Evolutionary conservation across 2,329 filamentous ascomycete species (phyloP).

Genomic region (Decorospora gaudefroyi): DNA sequence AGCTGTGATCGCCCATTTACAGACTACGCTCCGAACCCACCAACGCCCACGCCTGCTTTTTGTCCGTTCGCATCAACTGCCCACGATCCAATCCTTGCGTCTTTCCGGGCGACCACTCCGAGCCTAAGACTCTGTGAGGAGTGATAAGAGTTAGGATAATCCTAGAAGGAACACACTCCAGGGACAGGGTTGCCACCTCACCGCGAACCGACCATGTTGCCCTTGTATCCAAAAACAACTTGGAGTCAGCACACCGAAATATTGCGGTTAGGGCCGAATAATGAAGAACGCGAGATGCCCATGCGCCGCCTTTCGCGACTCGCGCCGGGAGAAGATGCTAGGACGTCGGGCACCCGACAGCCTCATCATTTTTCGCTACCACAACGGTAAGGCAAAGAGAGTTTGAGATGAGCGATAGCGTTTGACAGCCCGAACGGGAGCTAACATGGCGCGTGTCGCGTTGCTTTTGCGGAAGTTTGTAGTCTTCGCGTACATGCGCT

Average conservation of each 20-base stretch:
- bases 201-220: constrained; percentile 7
- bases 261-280: constrained; percentile 8
- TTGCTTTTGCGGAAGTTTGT: constrained; percentile 13
- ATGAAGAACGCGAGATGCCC: constrained; percentile 8
- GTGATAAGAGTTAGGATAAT: constrained; percentile 10
- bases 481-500: constrained; percentile 10
- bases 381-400: constrained; percentile 3
- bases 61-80: constrained; percentile 14
- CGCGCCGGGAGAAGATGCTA: constrained; percentile 1
- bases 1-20: constrained; percentile 29
- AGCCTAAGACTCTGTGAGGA: constrained; percentile 8
- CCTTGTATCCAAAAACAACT: constrained; percentile 3
- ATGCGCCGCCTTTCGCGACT: constrained; percentile 8
- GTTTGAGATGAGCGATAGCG: constrained; percentile 7
- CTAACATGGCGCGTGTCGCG: constrained; percentile 17
- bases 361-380: constrained; percentile 13
- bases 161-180: background rate
- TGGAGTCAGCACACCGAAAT: constrained; percentile 9
- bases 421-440: constrained; percentile 10
- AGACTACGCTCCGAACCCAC: constrained; percentile 5
- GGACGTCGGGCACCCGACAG: constrained; percentile 3
- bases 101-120: constrained; percentile 11
- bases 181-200: no score
- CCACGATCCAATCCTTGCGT: constrained; percentile 17
- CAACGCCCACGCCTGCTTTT: constrained; percentile 13